Evolutionary conservation across 306 rosid genomes (phyloP).

Genomic region (Cyclanthera cordifolia): DNA sequence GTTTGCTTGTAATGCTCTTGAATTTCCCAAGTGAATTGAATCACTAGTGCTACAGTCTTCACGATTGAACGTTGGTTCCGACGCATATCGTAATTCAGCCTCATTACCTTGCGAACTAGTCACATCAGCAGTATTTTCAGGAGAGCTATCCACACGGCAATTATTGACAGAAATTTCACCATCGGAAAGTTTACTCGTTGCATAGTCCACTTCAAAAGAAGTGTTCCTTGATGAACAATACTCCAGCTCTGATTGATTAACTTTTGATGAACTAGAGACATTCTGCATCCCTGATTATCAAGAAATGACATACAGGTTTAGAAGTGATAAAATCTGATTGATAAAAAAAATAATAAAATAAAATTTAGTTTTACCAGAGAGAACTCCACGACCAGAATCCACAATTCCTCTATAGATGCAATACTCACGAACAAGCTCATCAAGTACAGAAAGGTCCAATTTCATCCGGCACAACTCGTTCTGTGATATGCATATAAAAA

Average conservation of each 20-base stretch:
- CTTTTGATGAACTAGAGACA: conserved; percentile 37
- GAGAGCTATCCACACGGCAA: conserved; percentile 48
- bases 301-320: conserved; percentile 19
- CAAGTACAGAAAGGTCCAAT: conserved; percentile 68
- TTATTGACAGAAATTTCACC: conserved; percentile 65
- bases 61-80: conserved; percentile 42
- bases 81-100: conserved; percentile 54
- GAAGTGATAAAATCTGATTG: background rate
- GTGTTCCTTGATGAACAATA: conserved; percentile 47
- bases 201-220: conserved; percentile 51
- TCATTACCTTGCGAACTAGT: conserved; percentile 51
- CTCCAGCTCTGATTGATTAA: conserved; percentile 36
- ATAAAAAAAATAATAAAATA: background rate
- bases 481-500: conserved; percentile 41
- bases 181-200: conserved; percentile 61
- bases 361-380: conserved; percentile 23
- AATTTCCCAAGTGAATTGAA: conserved; percentile 44
- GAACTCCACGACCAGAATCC: conserved; percentile 44
- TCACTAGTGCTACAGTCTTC: conserved; percentile 98
- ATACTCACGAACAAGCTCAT: conserved; percentile 92
- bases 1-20: conserved; percentile 39
- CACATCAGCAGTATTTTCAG: conserved; percentile 65
- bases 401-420: conserved; percentile 93
- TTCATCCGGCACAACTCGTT: conserved; percentile 83
- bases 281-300: conserved; percentile 39